Conservation (phyloP, 1,284 basidiomycete genomes). For the Sporisorium exsertum region DNA sequence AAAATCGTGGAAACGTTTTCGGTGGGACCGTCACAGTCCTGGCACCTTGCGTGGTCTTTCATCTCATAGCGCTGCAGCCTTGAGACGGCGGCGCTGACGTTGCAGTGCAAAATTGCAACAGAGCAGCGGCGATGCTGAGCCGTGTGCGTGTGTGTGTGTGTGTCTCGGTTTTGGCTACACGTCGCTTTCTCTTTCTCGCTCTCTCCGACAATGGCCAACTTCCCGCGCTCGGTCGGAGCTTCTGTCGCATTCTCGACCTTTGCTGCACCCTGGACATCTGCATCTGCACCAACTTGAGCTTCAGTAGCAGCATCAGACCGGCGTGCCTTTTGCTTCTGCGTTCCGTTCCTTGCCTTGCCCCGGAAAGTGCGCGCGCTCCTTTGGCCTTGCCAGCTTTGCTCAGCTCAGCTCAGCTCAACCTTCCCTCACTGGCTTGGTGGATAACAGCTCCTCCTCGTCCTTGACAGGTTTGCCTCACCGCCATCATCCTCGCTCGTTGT, state of each 20-base stretch:
- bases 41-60: neutral
- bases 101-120: no score
- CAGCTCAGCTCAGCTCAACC: neutral
- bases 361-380: no score
- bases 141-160: no score
- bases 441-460: neutral
- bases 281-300: neutral
- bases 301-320: neutral
- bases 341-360: no score
- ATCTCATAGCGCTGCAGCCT: neutral
- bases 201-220: neutral
- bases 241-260: neutral
- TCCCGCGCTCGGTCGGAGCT: conserved; percentile 12
- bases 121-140: no score
- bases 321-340: neutral
- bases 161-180: no score
- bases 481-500: neutral
- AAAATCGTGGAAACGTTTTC: neutral
- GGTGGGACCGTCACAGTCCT: neutral
- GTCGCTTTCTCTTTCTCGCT: neutral
- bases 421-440: neutral
- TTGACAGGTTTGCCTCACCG: neutral
- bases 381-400: neutral
- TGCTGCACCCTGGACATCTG: conserved; percentile 1
- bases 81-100: neutral